Evolutionary conservation across 2,329 filamentous ascomycete species (phyloP).

Genomic region (Epichloe festucae): DNA sequence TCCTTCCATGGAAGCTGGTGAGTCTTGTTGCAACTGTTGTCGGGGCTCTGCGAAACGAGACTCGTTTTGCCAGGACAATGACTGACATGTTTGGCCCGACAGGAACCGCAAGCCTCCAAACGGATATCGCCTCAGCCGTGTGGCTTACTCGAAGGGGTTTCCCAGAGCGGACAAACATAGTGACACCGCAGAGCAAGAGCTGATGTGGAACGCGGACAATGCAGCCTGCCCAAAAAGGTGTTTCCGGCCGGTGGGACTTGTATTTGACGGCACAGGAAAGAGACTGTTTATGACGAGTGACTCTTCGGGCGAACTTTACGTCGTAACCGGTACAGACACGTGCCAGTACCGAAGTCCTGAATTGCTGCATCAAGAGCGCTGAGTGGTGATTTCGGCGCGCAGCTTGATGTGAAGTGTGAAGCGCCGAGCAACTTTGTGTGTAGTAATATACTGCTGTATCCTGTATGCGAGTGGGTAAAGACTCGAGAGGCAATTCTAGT

Average conservation of each 20-base stretch:
- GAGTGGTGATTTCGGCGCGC: neutral
- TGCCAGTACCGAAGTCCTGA: neutral
- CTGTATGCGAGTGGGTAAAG: too few species aligned
- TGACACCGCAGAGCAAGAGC: conserved; percentile 28
- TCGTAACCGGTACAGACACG: conserved; percentile 18
- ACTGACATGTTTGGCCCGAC: neutral
- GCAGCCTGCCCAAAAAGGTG: conserved; percentile 32
- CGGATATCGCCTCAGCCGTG: conserved; percentile 26
- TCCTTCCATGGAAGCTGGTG: conserved; percentile 50
- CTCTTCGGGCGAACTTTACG: conserved; percentile 41
- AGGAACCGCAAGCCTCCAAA: conserved; percentile 20
- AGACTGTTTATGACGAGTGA: conserved; percentile 42
- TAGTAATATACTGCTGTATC: too few species aligned
- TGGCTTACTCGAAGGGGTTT: conserved; percentile 23
- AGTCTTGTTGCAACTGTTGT: neutral
- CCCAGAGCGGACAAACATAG: conserved; percentile 22
- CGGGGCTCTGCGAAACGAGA: neutral
- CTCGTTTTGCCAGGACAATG: neutral
- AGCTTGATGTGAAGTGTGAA: neutral
- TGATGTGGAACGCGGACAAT: conserved; percentile 36
- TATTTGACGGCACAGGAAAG: conserved; percentile 21
- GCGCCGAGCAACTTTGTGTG: too few species aligned
- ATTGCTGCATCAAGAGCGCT: neutral
- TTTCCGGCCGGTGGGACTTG: conserved; percentile 39
- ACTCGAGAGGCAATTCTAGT: too few species aligned